A percentile compares a stretch with the other conserved stretches of the same genome.
phyloP scores from a whole-genome alignment of 228 moss, liverwort and hornwort genomes.

The Sphagnum magellanicum region DNA sequence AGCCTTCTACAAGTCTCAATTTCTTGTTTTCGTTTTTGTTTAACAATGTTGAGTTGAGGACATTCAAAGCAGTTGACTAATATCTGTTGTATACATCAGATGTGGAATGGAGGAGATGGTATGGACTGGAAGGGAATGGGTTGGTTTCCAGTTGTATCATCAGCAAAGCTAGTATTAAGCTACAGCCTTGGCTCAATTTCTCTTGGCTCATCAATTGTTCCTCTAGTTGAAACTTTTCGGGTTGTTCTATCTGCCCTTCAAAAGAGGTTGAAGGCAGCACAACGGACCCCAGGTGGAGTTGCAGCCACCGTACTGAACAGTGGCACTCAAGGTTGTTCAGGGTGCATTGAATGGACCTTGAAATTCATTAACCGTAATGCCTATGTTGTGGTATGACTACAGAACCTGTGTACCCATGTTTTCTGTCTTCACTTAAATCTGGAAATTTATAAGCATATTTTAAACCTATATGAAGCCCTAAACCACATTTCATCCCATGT shows the following conservation, averaged over 20 bases:
- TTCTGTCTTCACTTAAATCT: too few species aligned
- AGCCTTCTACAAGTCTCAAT: background rate
- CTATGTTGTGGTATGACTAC: conserved; percentile 60
- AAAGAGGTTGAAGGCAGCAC: conserved; percentile 35
- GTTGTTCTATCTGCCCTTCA: conserved; percentile 49
- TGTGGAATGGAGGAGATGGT: conserved; percentile 48
- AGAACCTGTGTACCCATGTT: too few species aligned
- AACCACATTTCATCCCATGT: background rate
- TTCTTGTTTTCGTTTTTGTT: background rate
- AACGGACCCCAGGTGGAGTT: conserved; percentile 68
- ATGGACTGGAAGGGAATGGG: conserved; percentile 55
- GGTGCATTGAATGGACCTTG: conserved; percentile 82
- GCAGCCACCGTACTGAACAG: conserved; percentile 61
- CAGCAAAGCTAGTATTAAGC: conserved; percentile 54
- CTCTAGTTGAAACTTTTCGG: conserved; percentile 55
- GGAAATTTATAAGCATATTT: too few species aligned
- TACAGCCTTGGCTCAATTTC: conserved; percentile 83
- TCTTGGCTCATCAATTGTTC: conserved; percentile 70
- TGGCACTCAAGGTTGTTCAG: conserved; percentile 64
- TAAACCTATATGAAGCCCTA: background rate
- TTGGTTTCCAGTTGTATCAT: conserved; percentile 71
- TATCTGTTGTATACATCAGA: conserved; percentile 2
- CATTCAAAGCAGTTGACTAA: too few species aligned
- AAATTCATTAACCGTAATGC: conserved; percentile 78
- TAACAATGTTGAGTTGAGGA: background rate